These are phyloP conservation scores for Colletotrichum musae DNA, from an alignment of 2,329 filamentous ascomycete genomes.

Conservation along the genomic window DNA sequence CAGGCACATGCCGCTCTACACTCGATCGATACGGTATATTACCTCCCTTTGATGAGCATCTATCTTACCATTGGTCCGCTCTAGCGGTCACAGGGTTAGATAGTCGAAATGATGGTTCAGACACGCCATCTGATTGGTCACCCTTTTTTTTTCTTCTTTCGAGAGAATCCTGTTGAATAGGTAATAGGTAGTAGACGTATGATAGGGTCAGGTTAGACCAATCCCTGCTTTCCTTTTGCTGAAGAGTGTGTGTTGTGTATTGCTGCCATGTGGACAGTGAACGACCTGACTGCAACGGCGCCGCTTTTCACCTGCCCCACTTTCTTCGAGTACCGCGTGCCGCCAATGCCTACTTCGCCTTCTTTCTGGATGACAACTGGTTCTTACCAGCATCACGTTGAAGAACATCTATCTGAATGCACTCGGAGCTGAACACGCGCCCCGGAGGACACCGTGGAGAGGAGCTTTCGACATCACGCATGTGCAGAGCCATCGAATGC, in stretches of 20 bases:
- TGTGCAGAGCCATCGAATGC: constrained; percentile 18
- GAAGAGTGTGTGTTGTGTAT: background rate
- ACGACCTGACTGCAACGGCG: background rate
- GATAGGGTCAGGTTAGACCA: background rate
- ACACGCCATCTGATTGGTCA: constrained; percentile 26
- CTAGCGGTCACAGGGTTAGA: constrained; percentile 7
- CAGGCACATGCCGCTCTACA: background rate
- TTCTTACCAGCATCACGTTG: background rate
- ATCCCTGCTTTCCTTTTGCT: constrained; percentile 18
- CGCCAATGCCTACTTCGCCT: background rate
- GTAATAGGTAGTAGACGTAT: background rate
- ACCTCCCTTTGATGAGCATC: constrained; percentile 1
- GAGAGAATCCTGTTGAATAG: background rate
- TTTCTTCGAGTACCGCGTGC: background rate
- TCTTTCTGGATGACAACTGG: background rate
- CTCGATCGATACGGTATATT: background rate
- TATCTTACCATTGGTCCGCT: constrained; percentile 17
- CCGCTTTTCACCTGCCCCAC: constrained; percentile 14
- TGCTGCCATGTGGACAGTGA: constrained; percentile 25
- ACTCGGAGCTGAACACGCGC: background rate
- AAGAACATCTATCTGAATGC: background rate
- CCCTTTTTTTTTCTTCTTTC: constrained; percentile 10
- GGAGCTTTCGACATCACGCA: background rate
- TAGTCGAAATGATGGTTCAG: constrained; percentile 22
- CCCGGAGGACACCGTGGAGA: background rate